Evolutionary conservation across 2,329 filamentous ascomycete species (phyloP).

Genomic region (Stachybotrys elegans): DNA sequence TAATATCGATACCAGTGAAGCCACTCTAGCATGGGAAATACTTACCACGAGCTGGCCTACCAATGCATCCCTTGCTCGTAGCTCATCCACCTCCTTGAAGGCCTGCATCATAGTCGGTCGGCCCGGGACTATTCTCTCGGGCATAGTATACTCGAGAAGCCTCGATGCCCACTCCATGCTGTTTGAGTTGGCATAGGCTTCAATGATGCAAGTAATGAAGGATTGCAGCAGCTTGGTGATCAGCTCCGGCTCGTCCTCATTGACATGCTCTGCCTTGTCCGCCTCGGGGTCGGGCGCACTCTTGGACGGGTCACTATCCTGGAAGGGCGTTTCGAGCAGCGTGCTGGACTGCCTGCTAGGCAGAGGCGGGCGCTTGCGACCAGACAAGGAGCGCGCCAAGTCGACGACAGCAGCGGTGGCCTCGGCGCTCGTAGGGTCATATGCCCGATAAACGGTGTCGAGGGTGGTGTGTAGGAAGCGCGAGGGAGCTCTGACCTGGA

Average conservation of each 20-base stretch:
- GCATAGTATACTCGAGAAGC: slow-evolving; percentile 63
- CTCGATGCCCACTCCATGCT: slow-evolving; percentile 58
- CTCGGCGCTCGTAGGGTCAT: slow-evolving; percentile 58
- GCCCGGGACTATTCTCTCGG: slow-evolving; percentile 57
- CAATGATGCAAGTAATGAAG: slow-evolving; percentile 73
- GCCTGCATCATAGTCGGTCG: slow-evolving; percentile 56
- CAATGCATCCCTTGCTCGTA: slow-evolving; percentile 59
- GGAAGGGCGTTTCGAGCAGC: slow-evolving; percentile 49
- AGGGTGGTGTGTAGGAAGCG: slow-evolving; percentile 75
- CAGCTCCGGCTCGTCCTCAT: slow-evolving; percentile 54
- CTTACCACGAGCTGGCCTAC: slow-evolving; percentile 68
- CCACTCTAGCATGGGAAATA: slow-evolving; percentile 9
- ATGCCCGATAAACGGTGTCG: slow-evolving; percentile 64
- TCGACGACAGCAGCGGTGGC: slow-evolving; percentile 67
- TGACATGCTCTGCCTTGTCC: slow-evolving; percentile 23
- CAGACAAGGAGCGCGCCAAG: slow-evolving; percentile 64
- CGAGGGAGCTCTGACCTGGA: slow-evolving; percentile 73
- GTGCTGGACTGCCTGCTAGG: slow-evolving; percentile 55
- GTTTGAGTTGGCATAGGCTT: slow-evolving; percentile 64
- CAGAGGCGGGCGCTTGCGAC: slow-evolving; percentile 58
- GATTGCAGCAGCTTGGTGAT: slow-evolving; percentile 64
- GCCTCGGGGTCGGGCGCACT: slow-evolving; percentile 60
- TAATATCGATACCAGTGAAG: slow-evolving; percentile 5
- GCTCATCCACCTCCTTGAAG: slow-evolving; percentile 58
- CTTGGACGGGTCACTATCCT: slow-evolving; percentile 47